Percentiles rank a stretch among this genome's conserved stretches.
Conservation (phyloP, 768 basidiomycete species). For the Daedaleopsis sinensis region DNA sequence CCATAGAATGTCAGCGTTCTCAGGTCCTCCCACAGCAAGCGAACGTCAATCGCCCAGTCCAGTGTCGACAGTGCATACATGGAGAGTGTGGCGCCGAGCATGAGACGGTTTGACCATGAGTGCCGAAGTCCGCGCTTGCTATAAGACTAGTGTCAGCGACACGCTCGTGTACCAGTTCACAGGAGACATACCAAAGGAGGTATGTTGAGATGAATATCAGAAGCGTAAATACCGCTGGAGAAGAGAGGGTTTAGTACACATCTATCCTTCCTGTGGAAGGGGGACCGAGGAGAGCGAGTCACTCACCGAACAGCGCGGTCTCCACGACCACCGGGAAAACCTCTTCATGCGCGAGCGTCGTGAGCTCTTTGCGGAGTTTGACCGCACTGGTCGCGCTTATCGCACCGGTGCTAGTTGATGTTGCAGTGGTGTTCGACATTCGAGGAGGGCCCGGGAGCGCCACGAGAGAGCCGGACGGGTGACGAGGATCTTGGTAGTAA, state of each 20-base stretch:
- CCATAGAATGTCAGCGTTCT: neutral
- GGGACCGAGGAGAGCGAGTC: too few species aligned
- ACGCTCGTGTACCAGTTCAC: too few species aligned
- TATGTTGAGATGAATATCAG: neutral
- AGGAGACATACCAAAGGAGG: neutral
- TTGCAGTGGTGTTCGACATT: conserved; percentile 1
- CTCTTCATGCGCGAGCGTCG: neutral
- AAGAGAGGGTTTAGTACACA: neutral
- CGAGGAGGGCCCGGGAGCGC: too few species aligned
- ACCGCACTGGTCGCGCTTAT: neutral
- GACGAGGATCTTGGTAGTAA: too few species aligned
- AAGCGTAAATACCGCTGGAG: neutral
- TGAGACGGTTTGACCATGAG: conserved; percentile 1
- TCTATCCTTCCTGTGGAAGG: too few species aligned
- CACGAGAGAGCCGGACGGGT: too few species aligned
- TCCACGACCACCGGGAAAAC: conserved; percentile 2
- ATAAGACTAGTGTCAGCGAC: neutral
- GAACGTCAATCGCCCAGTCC: conserved; percentile 8
- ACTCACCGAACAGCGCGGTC: conserved; percentile 3
- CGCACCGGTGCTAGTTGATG: too few species aligned
- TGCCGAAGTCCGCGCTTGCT: conserved; percentile 1
- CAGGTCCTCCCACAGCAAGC: neutral
- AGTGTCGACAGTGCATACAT: conserved; percentile 7
- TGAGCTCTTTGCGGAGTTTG: neutral
- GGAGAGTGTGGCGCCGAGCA: neutral